A percentile compares a stretch with the other conserved stretches of the same genome.
phyloP scores from a whole-genome alignment of 2,329 filamentous ascomycete species.

The Madurella mycetomatis region DNA sequence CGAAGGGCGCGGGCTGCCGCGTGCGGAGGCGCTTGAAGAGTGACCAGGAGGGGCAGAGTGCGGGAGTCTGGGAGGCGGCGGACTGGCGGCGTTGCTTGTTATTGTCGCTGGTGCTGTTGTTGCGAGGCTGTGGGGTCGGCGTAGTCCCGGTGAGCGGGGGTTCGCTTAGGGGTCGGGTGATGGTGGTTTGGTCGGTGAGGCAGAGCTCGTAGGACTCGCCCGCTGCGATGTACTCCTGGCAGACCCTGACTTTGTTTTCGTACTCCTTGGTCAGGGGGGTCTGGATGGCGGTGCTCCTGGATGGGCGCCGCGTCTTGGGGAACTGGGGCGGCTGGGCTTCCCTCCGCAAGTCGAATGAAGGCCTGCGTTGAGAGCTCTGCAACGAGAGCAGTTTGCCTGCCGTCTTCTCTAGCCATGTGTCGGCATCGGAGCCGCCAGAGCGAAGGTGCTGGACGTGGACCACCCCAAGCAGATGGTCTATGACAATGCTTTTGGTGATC shows the following conservation, averaged over 20 bases:
- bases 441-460: slow-evolving; percentile 66
- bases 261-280: slow-evolving; percentile 50
- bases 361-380: slow-evolving; percentile 4
- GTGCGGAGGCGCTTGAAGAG: slow-evolving; percentile 67
- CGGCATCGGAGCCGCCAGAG: slow-evolving; percentile 31
- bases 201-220: slow-evolving; percentile 86
- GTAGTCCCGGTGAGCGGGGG: slow-evolving; percentile 51
- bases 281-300: slow-evolving; percentile 29
- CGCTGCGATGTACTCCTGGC: slow-evolving; percentile 66
- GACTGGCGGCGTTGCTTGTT: background rate
- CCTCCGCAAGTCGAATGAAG: slow-evolving; percentile 5
- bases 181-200: slow-evolving; percentile 68
- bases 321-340: background rate
- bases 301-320: slow-evolving; percentile 7
- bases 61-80: background rate
- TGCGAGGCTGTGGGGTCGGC: slow-evolving; percentile 40
- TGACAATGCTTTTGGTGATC: slow-evolving; percentile 70
- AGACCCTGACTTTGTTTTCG: slow-evolving; percentile 60
- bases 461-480: slow-evolving; percentile 63
- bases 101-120: slow-evolving; percentile 4
- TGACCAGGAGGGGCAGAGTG: slow-evolving; percentile 52
- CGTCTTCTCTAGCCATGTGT: slow-evolving; percentile 43
- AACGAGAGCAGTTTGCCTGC: slow-evolving; percentile 26
- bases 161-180: slow-evolving; percentile 42
- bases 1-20: slow-evolving; percentile 78